Conservation (phyloP, 2,329 filamentous ascomycete genomes). For the Arthrinium phaeospermum region DNA sequence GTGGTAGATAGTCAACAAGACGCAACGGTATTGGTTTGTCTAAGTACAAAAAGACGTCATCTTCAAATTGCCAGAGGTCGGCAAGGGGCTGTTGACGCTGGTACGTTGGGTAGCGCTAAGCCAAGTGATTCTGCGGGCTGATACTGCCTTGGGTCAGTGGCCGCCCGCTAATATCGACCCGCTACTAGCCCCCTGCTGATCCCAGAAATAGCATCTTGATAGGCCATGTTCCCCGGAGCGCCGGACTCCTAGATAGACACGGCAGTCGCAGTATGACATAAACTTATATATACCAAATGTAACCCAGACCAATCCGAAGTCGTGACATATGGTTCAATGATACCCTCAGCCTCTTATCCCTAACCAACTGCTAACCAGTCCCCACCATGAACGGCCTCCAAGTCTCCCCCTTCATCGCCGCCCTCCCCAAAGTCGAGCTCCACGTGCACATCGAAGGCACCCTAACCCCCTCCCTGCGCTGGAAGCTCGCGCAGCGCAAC, state of each 20-base stretch:
- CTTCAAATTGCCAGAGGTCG: not conserved
- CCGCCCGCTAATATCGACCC: not conserved
- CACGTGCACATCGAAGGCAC: conserved; percentile 55
- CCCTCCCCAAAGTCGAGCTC: conserved; percentile 51
- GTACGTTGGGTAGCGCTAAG: not conserved
- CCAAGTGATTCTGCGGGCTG: not conserved
- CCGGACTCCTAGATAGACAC: not conserved
- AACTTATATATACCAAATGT: not conserved
- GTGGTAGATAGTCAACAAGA: not conserved
- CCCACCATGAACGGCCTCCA: conserved; percentile 36
- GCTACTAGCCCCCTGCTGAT: not conserved
- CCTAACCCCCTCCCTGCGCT: conserved; percentile 46
- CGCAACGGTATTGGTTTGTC: not conserved
- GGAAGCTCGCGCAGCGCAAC: conserved; percentile 69
- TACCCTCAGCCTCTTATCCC: fast-evolving
- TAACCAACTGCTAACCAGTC: not conserved
- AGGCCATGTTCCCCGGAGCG: not conserved
- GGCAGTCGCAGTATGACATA: not conserved
- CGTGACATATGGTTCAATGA: not conserved
- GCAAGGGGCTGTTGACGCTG: not conserved
- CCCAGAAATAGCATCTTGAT: not conserved
- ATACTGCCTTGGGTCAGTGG: not conserved
- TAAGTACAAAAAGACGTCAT: not conserved
- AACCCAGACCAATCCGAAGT: not conserved
- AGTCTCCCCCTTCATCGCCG: conserved; percentile 42